Evolutionary conservation across 192 early-diverging fungal genomes (phyloP), one percentile per base, ranked within the genome.

Genomic region (Oehlia diaphana): DNA sequence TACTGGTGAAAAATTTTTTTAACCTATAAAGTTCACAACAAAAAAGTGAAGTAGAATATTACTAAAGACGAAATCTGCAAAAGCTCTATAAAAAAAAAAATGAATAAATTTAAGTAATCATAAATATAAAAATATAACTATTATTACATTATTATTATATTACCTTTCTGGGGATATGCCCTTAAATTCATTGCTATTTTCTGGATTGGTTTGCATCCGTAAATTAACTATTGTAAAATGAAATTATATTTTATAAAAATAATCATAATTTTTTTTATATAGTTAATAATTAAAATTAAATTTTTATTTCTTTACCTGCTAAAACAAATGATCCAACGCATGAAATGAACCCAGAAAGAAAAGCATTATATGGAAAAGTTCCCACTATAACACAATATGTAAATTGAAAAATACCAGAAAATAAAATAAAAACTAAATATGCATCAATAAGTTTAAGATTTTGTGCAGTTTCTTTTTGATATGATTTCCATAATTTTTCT

Each of bases 291-390:
- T 31, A 31, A 31, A 31, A 31, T 31, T 31, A 31, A 31, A 31
- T 31, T 31, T 31, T 31, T 31, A 31, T 31, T 31, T 31, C 31
- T 31, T 31, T 66, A 95, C 95, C 93, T 37, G 93, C 91, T 81
- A 98, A 91, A 12, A 97, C 94, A 87, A 99, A 99, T 71, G 90
- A 88, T 28, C 95, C 97, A 31, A 98, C 95, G 10, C 93, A 93
- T 12, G 93, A 92, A 72, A 93, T 94, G 86, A 99, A 99, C 37
- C 96, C 96, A 13, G 97, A 92, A 81, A 99, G 83, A 84, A 99
- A 99, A 39, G 96, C 94, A 86, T 98, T 99, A 89, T 97, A 99
- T 26, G 98, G 98, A 83, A 92, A 98, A n/a, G 92, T 95, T 66
- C 97, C 97, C 16, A 89, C 96, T 28, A 96, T 74, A 1, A 92